A percentile compares a stretch with the other conserved stretches of the same genome.
These are phyloP conservation scores for Osmanthus fragrans DNA, from an alignment of 257 asterid genomes.

Conservation along the genomic window DNA sequence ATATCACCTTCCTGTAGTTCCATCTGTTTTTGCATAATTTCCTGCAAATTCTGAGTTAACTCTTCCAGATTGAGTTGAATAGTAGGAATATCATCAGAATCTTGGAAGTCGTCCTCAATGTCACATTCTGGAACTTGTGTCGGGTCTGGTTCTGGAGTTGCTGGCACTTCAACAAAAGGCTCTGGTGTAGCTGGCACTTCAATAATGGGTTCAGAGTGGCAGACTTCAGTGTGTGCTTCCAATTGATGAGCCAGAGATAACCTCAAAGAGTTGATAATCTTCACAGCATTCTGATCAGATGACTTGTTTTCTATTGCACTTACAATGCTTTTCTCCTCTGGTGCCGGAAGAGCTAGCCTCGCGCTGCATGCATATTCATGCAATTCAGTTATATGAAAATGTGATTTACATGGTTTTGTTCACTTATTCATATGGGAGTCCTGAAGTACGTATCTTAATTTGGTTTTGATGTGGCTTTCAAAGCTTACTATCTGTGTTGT, in stretches of 20 bases:
- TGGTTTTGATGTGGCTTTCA: background rate
- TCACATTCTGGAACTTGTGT: conserved; percentile 47
- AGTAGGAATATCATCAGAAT: conserved; percentile 79
- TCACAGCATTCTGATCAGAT: conserved; percentile 42
- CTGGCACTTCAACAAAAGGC: conserved; percentile 45
- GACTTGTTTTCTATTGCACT: conserved; percentile 44
- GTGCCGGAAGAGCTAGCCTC: conserved; percentile 89
- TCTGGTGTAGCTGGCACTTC: conserved; percentile 61
- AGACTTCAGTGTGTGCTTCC: conserved; percentile 28
- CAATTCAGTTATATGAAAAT: conserved; percentile 26
- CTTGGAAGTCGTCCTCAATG: conserved; percentile 66
- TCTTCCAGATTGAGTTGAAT: conserved; percentile 80
- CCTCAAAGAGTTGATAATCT: conserved; percentile 48
- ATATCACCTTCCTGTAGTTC: conserved; percentile 65
- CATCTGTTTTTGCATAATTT: conserved; percentile 56
- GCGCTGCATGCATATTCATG: conserved; percentile 59
- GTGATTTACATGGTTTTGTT: background rate
- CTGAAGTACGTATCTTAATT: background rate
- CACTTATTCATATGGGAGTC: background rate
- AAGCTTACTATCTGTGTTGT: background rate
- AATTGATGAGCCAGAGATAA: conserved; percentile 54
- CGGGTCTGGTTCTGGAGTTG: conserved; percentile 65
- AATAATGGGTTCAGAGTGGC: conserved; percentile 59
- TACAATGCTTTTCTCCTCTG: conserved; percentile 69
- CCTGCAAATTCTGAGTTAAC: conserved; percentile 78